Evolutionary conservation across 2,329 filamentous ascomycete species (phyloP).

Genomic region (Balansia obtecta): DNA sequence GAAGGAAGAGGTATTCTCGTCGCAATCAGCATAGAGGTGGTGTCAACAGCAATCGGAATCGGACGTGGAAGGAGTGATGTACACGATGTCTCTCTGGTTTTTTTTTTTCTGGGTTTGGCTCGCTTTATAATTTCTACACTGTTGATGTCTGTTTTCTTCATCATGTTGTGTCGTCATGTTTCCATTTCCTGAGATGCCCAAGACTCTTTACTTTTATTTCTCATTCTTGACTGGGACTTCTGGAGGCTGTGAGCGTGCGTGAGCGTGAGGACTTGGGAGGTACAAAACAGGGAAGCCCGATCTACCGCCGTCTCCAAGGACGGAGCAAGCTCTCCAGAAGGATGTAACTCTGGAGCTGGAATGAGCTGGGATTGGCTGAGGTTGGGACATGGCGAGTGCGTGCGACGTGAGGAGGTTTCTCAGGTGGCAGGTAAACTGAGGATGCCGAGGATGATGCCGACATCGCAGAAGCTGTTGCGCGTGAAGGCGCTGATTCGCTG

Average conservation of each 20-base stretch:
- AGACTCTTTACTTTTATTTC: background rate
- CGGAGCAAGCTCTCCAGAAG: background rate
- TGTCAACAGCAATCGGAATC: background rate
- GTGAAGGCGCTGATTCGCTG: conserved; percentile 4
- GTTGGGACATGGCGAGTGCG: background rate
- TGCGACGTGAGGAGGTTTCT: too few species aligned
- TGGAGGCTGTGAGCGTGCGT: too few species aligned
- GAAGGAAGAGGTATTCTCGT: conserved; percentile 24
- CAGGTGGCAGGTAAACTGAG: background rate
- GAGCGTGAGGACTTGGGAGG: background rate
- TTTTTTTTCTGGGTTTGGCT: conserved; percentile 3
- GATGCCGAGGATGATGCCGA: conserved; percentile 2
- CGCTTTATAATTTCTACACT: conserved; percentile 3
- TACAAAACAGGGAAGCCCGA: background rate
- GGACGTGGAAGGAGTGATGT: conserved; percentile 1
- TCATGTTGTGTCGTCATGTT: background rate
- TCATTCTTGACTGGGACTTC: background rate
- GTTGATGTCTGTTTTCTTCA: background rate
- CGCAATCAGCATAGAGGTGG: conserved; percentile 3
- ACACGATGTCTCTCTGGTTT: background rate
- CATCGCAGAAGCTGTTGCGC: background rate
- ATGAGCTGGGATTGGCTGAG: background rate
- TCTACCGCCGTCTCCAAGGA: background rate
- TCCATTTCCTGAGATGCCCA: background rate
- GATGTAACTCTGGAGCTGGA: background rate